These are phyloP conservation scores for Crithidia sp. DNA, from an alignment of 208 protist genomes.

Conservation along the genomic window DNA sequence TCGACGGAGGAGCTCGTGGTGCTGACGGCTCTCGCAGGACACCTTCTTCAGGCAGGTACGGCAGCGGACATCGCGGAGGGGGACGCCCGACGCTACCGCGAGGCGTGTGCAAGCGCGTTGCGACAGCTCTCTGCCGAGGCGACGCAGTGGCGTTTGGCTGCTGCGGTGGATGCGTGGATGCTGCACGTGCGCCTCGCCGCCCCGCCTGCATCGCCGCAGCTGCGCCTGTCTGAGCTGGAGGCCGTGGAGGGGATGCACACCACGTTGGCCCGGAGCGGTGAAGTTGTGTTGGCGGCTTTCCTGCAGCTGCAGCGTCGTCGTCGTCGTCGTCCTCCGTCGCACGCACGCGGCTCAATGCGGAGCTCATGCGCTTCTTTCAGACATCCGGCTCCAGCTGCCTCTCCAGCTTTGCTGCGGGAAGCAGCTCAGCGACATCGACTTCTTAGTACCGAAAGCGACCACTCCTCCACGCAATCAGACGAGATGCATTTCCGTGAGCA, in stretches of 20 bases:
- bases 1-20: conserved; percentile 35
- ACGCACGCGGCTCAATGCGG: conserved; percentile 10
- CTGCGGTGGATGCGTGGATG: conserved; percentile 35
- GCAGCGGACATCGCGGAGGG: not conserved
- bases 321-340: conserved; percentile 3
- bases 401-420: not conserved
- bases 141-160: conserved; percentile 22
- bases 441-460: not conserved
- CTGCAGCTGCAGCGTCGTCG: conserved; percentile 15
- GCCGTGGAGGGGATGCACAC: conserved; percentile 1
- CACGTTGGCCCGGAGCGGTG: conserved; percentile 24
- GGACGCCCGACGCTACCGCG: not conserved
- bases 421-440: not conserved
- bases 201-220: not conserved
- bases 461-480: not conserved
- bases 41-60: not conserved
- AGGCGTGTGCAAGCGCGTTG: conserved; percentile 4
- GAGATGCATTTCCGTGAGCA: not conserved
- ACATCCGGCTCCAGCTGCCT: not conserved
- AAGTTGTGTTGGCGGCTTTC: conserved; percentile 18
- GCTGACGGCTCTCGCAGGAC: conserved; percentile 22
- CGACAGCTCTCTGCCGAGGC: conserved; percentile 3
- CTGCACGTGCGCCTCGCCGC: conserved; percentile 17
- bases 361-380: conserved; percentile 28
- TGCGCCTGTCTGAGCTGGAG: not conserved